Evolutionary conservation across 75 land plant genomes (phyloP), one percentile per base, ranked within the genome.

Genomic region (Adiantum capillusveneris): DNA sequence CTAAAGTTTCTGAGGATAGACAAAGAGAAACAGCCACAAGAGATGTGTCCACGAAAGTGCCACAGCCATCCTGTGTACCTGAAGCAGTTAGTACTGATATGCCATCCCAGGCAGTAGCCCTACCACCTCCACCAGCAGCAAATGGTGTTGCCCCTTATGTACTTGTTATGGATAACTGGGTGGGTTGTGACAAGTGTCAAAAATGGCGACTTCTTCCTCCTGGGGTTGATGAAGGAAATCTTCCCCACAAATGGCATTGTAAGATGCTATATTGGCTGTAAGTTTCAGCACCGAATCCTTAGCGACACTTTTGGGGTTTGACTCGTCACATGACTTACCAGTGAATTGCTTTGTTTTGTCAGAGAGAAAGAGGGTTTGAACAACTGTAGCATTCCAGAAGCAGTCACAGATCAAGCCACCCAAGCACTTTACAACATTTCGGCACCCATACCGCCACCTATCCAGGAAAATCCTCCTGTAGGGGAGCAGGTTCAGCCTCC

Each of bases 261-360:
- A 77, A 69, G 65, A 84, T 90, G 91, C 79, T 77, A 50, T 22
- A 49, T 61, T 94, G 98, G 98, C 84, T 94, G 98, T 94, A 82
- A 81, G 98, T 89, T 67, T n/a, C 22, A 18, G 6, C 3, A 31
- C 2, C 7, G 39, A 2, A 21, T 30, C 14, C 20, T 58, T 21
- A 17, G 18, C n/a, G 3, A n/a, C n/a, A n/a, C n/a, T n/a, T n/a
- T n/a, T n/a, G n/a, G n/a, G n/a, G n/a, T 44, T 29, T 17, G 3
- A 34, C 9, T 34, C n/a, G n/a, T n/a, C n/a, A n/a, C n/a, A n/a
- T n/a, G n/a, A n/a, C n/a, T n/a, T 34, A 9, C 37, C 37, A 34
- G 7, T 34, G 37, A 9, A 29, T 36, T 1, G 28, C 16, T 19
- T 29, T 56, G 26, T 41, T 45, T 60, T 28, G 44, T n/a, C 57